Percentiles rank a stretch among this genome's conserved stretches.
phyloP scores from a whole-genome alignment of 1,139 yeast species.

The Debaryomyces nepalensis region DNA sequence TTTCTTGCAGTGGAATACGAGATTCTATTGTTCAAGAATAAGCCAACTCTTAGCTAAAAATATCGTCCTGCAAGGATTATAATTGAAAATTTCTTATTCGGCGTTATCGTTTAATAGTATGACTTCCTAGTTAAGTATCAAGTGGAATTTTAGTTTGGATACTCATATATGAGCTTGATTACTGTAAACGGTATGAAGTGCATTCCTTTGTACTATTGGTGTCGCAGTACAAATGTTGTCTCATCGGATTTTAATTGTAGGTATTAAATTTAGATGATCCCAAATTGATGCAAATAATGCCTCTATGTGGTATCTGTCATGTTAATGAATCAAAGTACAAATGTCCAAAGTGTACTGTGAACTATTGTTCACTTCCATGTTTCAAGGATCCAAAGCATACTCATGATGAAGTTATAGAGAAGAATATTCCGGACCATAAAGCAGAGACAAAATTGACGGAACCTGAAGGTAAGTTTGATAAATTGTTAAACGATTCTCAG shows the following conservation, averaged over 20 bases:
- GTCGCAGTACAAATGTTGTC: slow-evolving; percentile 4
- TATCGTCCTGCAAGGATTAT: not conserved
- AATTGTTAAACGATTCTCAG: slow-evolving; percentile 35
- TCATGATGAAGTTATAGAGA: slow-evolving; percentile 2
- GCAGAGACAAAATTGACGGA: not conserved
- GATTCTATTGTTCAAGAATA: not conserved
- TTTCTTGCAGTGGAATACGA: not conserved
- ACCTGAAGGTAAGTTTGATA: slow-evolving; percentile 18
- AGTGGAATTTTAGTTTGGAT: not conserved
- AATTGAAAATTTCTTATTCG: not conserved
- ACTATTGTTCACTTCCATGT: slow-evolving; percentile 60
- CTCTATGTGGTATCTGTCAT: slow-evolving; percentile 51
- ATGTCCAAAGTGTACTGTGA: slow-evolving; percentile 59
- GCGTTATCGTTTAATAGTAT: not conserved
- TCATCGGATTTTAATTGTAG: too few species aligned
- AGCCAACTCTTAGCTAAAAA: not conserved
- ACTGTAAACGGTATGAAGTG: too few species aligned
- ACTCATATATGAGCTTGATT: too few species aligned
- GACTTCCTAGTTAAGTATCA: not conserved
- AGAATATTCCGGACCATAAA: not conserved
- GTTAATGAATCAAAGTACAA: slow-evolving; percentile 53
- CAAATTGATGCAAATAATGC: slow-evolving; percentile 9
- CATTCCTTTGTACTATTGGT: not conserved
- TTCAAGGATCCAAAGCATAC: slow-evolving; percentile 47
- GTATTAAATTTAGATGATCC: too few species aligned